Evolutionary conservation across 75 land plant species (phyloP).

Genomic region (Picea sitchensis): DNA sequence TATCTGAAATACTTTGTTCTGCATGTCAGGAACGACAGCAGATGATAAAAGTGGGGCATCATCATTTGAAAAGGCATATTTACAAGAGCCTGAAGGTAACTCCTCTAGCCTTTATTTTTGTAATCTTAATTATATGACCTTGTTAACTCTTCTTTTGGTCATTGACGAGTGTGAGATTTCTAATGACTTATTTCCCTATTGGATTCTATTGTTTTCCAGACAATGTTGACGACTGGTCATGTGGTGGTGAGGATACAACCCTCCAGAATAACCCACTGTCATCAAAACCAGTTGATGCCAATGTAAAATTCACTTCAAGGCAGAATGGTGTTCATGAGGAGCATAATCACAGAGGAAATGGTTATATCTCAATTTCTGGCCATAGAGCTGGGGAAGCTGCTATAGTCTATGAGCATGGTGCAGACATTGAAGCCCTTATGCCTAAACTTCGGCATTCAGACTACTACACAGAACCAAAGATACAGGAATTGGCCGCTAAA

Average conservation of each 20-base stretch:
- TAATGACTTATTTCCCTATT: background rate
- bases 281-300: background rate
- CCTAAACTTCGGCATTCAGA: constrained; percentile 86
- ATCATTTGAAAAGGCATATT: constrained; percentile 5
- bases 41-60: background rate
- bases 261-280: background rate
- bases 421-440: constrained; percentile 85
- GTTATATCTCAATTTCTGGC: constrained; percentile 65
- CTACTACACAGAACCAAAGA: constrained; percentile 85
- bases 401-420: constrained; percentile 89
- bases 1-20: background rate
- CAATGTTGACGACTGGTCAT: constrained; percentile 16
- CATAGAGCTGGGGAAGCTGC: constrained; percentile 89
- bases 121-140: background rate
- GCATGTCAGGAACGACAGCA: background rate
- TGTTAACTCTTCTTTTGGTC: background rate
- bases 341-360: constrained; percentile 45
- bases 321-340: constrained; percentile 48
- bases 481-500: constrained; percentile 90
- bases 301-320: constrained; percentile 18
- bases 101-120: background rate
- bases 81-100: constrained; percentile 2
- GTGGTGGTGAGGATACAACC: constrained; percentile 17
- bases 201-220: constrained; percentile 14
- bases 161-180: background rate